Evolutionary conservation across 2,329 filamentous ascomycete genomes (phyloP).

Genomic region (Pyrenochaeta sp.): DNA sequence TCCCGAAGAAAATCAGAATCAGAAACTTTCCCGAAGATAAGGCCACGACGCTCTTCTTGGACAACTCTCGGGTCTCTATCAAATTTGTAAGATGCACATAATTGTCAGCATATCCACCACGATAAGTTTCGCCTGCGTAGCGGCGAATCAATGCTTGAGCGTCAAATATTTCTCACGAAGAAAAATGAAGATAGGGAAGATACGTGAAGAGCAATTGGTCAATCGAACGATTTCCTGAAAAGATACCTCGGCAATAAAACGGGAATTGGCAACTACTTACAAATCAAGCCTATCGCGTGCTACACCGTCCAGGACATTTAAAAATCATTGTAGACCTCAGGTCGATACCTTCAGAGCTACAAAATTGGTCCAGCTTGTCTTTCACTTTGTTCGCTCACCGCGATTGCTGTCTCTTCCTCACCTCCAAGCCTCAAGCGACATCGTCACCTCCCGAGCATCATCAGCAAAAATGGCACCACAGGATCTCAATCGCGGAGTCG

Average conservation of each 20-base stretch:
- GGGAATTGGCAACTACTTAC: constrained; percentile 7
- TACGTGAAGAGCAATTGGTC: background rate
- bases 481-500: constrained; percentile 36
- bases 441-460: background rate
- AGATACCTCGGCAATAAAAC: constrained; percentile 19
- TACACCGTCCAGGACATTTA: background rate
- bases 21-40: no score
- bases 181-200: no score
- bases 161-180: background rate
- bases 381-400: no score
- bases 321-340: background rate
- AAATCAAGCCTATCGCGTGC: constrained; percentile 19
- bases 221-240: constrained; percentile 1
- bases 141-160: no score
- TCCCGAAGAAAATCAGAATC: no score
- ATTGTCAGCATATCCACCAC: no score
- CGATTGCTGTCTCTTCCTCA: no score
- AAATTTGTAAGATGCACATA: no score
- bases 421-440: background rate
- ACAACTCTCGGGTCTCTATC: no score
- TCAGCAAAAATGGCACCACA: constrained; percentile 29
- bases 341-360: background rate
- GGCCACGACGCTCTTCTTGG: no score
- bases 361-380: background rate
- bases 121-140: no score